These are phyloP conservation scores for Anacardium occidentale DNA, from an alignment of 345 rosid genomes.

Conservation along the genomic window DNA sequence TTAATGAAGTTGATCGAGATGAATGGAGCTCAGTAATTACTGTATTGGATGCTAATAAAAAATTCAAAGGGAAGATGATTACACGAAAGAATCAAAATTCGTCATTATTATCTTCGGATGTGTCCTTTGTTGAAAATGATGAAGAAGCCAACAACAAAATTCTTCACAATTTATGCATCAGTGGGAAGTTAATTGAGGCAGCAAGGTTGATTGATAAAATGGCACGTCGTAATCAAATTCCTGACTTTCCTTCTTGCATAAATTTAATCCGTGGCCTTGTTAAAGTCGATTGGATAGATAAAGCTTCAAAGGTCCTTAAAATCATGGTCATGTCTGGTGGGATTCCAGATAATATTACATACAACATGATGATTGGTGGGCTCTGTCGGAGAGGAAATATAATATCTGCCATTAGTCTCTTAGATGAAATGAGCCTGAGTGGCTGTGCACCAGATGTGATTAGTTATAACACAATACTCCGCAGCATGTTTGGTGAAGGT, in stretches of 20 bases:
- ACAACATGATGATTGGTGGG: constrained; percentile 71
- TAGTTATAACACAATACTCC: constrained; percentile 69
- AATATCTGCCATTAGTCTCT: constrained; percentile 51
- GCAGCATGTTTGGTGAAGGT: constrained; percentile 59
- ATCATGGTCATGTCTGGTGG: constrained; percentile 87
- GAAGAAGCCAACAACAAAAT: constrained; percentile 62
- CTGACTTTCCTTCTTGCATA: constrained; percentile 63
- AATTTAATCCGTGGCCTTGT: constrained; percentile 69
- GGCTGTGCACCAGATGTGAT: constrained; percentile 80
- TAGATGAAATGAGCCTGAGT: constrained; percentile 74
- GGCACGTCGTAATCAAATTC: constrained; percentile 75
- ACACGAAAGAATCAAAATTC: constrained; percentile 27
- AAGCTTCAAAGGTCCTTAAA: constrained; percentile 56
- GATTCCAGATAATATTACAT: constrained; percentile 71
- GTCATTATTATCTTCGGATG: constrained; percentile 33
- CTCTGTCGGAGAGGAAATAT: constrained; percentile 63
- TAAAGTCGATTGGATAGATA: constrained; percentile 49
- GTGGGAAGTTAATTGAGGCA: constrained; percentile 55
- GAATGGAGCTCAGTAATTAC: constrained; percentile 40
- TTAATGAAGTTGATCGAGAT: constrained; percentile 38
- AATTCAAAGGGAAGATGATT: constrained; percentile 29
- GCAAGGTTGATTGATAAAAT: constrained; percentile 60
- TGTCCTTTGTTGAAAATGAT: constrained; percentile 48
- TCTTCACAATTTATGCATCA: constrained; percentile 54
- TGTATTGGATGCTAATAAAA: constrained; percentile 20